Percentiles rank a stretch among this genome's conserved stretches.
Conservation (phyloP, 1,284 basidiomycete species). For the Coniferiporia weirii region DNA sequence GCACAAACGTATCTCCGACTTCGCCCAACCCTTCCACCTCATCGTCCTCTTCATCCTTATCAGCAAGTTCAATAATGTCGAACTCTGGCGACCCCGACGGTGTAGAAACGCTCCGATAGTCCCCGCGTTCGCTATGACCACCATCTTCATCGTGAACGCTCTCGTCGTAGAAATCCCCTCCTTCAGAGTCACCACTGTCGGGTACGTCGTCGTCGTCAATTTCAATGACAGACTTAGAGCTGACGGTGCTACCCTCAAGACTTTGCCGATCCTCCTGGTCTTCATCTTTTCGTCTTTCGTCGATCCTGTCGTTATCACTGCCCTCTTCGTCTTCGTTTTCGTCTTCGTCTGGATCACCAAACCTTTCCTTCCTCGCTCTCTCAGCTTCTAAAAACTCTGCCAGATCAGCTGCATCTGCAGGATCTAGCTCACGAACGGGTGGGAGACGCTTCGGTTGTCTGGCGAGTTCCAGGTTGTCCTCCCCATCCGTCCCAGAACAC, state of each 20-base stretch:
- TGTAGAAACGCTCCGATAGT: constrained; percentile 2
- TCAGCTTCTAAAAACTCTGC: constrained; percentile 64
- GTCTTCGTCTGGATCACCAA: constrained; percentile 39
- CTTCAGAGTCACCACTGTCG: constrained; percentile 20
- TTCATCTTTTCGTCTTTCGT: constrained; percentile 4
- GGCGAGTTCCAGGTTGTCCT: constrained; percentile 21
- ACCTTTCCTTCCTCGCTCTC: constrained; percentile 39
- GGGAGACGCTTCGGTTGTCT: constrained; percentile 28
- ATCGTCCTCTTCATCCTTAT: constrained; percentile 19
- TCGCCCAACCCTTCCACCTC: constrained; percentile 24
- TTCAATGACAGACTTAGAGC: constrained; percentile 19
- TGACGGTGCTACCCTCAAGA: background rate
- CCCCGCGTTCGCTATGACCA: background rate
- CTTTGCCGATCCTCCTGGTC: constrained; percentile 1
- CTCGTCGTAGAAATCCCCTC: constrained; percentile 17
- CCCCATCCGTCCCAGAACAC: constrained; percentile 28
- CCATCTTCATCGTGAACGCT: constrained; percentile 9
- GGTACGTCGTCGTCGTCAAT: constrained; percentile 16
- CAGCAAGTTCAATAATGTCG: constrained; percentile 6
- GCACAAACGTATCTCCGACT: constrained; percentile 17
- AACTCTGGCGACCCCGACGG: constrained; percentile 14
- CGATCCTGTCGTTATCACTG: constrained; percentile 6
- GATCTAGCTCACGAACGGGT: constrained; percentile 40
- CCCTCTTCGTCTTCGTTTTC: constrained; percentile 29
- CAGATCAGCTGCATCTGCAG: constrained; percentile 53